Base-by-base conservation (phyloP, 2,329 filamentous ascomycete genomes). In the Curvularia lunata region DNA sequence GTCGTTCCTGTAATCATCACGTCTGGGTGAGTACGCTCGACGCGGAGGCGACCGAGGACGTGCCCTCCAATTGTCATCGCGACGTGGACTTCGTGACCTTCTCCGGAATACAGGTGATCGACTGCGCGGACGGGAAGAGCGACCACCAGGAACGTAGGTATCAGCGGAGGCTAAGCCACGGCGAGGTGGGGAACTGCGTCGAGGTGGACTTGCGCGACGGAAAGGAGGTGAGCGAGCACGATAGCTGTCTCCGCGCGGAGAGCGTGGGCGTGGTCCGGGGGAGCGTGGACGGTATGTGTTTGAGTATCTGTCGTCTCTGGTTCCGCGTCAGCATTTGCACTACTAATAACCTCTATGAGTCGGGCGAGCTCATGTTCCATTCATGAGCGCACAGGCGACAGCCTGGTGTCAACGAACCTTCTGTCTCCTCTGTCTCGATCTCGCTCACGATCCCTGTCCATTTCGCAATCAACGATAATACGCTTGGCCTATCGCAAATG, bases 1-100 rank as follows among this genome's bases (percentile, higher is more conserved):
- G 48, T 79, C 75, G 53, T 70, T 69, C 52, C 75, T 73, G 51
- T 68, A 74, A 19, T 62, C 60, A 5, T 62, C 75, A n/a, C 77
- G 72, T 50, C 77, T 64, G 25, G 76, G 72, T 16, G 76, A 79
- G 50, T 72, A 78, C 38, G 59, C 71, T 48, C 81, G 75, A 8
- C 79, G 75, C 19, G 80, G 77, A 40, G 84, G 84, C 28, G 84
- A 84, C 62, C 81, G 77, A 47, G 78, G 78, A 59, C 80, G 64
- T 51, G 75, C 52, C 70, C 79, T 72, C 81, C 76, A 75, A 66
- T 77, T 77, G 65, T 81, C 75, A 52, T 77, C 75, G 27, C 75
- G 71, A 30, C 73, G 70, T 38, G 75, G 77, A 57, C 78, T 79
- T 56, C 75, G 73, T 21, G 75, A 81, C 47, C 77, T 64, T 49